Evolutionary conservation across 805 yeast species (phyloP), one percentile per base, ranked within the genome.

Genomic region (Soucietia sequanensis): DNA sequence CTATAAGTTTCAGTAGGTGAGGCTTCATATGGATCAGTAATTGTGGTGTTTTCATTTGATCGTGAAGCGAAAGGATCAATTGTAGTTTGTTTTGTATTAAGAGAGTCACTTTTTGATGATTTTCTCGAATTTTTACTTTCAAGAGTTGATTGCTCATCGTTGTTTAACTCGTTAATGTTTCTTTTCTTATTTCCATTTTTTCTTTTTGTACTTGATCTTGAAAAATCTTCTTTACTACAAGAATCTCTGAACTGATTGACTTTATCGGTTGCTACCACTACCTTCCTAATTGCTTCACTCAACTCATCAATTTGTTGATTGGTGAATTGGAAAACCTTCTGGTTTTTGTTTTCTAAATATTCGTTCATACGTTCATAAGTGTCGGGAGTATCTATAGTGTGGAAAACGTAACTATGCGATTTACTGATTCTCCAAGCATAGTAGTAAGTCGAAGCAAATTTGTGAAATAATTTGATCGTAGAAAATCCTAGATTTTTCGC

Each of bases 341-440:
- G 19, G 4, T 27, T 43, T 35, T 30, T 38, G 33, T 4, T 41
- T 26, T 2, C 41, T 26, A 11, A 41, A 14, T 14, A 10, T 9
- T 13, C 11, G 8, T 27, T n/a, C 11, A 17, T 14, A 23, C 40
- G 41, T 27, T 44, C 38, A 31, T 35, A 38, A 31, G 23, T 21
- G 3, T 32, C 30, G 13, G 33, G 23, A 14, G 28, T 29, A 13
- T 28, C 37, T 10, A 42, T 20, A 4, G 27, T 22, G 14, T 31
- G 26, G 12, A 30, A 27, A 10, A 37, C 19, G 6, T 23, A 63
- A 3, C 52, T 50, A 27, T 72, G 74, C 1, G 83, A 80, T 46
- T 80, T 80, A 24, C 76, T 62, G 53, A 81, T 70, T 56, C 82
- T 70, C 78, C 80, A 78, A 2, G 87, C 81, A 46, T 77, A 78